Base-by-base conservation (phyloP, 169 alveolate species). In the Ichthyophthirius multifiliis region DNA sequence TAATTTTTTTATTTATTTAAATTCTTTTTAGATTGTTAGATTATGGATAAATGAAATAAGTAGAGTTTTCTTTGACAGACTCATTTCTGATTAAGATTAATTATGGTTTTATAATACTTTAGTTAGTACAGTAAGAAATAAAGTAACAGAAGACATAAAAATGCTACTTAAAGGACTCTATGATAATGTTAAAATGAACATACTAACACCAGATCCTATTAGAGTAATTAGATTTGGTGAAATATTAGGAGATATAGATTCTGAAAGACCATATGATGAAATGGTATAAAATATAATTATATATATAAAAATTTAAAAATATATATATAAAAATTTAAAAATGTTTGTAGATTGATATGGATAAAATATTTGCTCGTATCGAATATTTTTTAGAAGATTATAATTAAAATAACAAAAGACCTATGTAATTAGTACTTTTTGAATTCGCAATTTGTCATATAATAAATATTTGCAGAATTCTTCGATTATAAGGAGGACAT, bases 21-120 rank as follows among this genome's bases (percentile, higher is more conserved):
- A 46, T 76, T 46, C 78, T 78, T 48, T 64, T 78, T 79, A 85
- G 90, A 48, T 84, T 32, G 30, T 82, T 23, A 78, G 93, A 76
- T 46, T 91, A 41, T 89, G 91, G 92, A 84, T 85, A 62, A 90
- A 85, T 89, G 85, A 91, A 87, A 84, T 85, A 35, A 87, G 90
- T 20, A 87, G 94, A 89, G 84, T 90, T 31, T 89, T 89, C 83
- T 81, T 74, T 79, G 88, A 83, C 83, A 71, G 96, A 78, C 73
- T 88, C 55, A 35, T 74, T 75, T 67, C 84, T 81, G 82, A 86
- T 34, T 74, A 78, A 79, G 87, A 87, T 46, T 47, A 79, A 27
- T 41, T 76, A 23, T 31, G 81, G 76, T 75, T 77, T 31, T 79
- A 84, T 32, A 75, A 76, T 30, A 74, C 44, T 41, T 20, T 87